A percentile compares a stretch with the other conserved stretches of the same genome.
Evolutionary conservation across 257 asterid species (phyloP).

Genomic region (Solanum rostratum): DNA sequence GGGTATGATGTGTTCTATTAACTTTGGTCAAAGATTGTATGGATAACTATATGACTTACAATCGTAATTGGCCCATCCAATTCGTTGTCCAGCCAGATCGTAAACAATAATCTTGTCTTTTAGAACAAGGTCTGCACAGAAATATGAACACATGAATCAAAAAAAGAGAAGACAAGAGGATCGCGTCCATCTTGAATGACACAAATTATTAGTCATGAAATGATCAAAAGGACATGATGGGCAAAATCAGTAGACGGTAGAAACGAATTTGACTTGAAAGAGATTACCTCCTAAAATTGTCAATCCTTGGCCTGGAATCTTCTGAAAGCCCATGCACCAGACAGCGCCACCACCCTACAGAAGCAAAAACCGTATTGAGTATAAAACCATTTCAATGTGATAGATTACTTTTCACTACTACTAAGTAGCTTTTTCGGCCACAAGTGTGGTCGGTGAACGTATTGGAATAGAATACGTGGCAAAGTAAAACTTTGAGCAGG

Average conservation of each 20-base stretch:
- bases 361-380: background rate
- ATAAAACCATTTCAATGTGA: background rate
- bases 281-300: slow-evolving; percentile 86
- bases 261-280: background rate
- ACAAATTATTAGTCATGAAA: background rate
- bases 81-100: slow-evolving; percentile 66
- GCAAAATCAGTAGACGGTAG: background rate
- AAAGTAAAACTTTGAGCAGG: background rate
- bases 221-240: background rate
- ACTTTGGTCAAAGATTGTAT: background rate
- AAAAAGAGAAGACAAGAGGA: background rate
- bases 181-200: background rate
- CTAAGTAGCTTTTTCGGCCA: background rate
- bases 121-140: slow-evolving; percentile 67
- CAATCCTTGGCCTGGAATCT: slow-evolving; percentile 62
- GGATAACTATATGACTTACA: slow-evolving; percentile 47
- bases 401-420: background rate
- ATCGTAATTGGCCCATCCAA: slow-evolving; percentile 90
- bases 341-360: slow-evolving; percentile 80
- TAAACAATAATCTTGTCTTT: slow-evolving; percentile 84
- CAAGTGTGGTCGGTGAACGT: background rate
- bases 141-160: background rate
- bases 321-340: slow-evolving; percentile 97
- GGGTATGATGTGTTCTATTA: background rate
- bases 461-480: background rate